These are phyloP conservation scores for Chrysanthemum makinoi DNA, from an alignment of 129 eudicot species.

Conservation along the genomic window DNA sequence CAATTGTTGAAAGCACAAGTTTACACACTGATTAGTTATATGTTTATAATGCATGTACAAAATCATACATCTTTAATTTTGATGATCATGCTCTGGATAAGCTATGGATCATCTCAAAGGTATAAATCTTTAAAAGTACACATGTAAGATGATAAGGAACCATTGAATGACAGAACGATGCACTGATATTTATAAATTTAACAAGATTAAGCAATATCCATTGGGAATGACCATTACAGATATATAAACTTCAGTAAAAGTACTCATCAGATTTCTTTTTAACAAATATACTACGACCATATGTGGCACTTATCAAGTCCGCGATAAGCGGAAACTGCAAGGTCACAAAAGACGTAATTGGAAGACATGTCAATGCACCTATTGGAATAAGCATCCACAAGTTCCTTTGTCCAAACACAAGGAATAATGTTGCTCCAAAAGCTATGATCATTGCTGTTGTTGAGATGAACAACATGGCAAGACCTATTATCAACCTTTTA, in stretches of 20 bases:
- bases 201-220: too few species aligned
- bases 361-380: slow-evolving; percentile 1
- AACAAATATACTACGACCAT: slow-evolving; percentile 9
- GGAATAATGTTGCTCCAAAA: slow-evolving; percentile 10
- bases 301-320: not conserved
- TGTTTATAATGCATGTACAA: too few species aligned
- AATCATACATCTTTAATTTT: too few species aligned
- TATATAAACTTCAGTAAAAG: not conserved
- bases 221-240: too few species aligned
- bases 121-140: too few species aligned
- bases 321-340: slow-evolving; percentile 6
- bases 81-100: too few species aligned
- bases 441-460: slow-evolving; percentile 22
- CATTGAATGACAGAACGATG: too few species aligned
- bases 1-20: not conserved
- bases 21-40: not conserved
- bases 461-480: slow-evolving; percentile 1
- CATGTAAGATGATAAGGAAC: too few species aligned
- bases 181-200: too few species aligned
- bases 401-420: slow-evolving; percentile 2
- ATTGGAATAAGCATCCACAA: slow-evolving; percentile 1
- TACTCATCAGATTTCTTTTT: not conserved
- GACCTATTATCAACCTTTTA: slow-evolving; percentile 15
- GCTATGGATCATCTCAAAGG: too few species aligned
- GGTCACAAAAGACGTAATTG: not conserved